These are phyloP conservation scores for Centrapalus pauciflorus DNA, from an alignment of 129 eudicot genomes.

Conservation along the genomic window DNA sequence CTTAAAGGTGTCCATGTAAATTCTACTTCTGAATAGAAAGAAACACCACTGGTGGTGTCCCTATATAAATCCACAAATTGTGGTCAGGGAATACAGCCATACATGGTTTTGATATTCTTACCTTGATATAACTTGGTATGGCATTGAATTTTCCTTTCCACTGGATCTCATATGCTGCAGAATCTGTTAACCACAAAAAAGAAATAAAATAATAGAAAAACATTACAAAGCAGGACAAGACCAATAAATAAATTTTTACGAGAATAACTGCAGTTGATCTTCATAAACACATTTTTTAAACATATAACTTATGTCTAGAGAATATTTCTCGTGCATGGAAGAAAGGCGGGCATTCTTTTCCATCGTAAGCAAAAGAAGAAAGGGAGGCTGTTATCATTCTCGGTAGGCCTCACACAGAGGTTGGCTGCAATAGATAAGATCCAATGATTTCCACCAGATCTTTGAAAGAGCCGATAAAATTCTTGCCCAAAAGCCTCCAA, in stretches of 20 bases:
- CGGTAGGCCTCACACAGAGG: background rate
- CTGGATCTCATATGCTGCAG: constrained; percentile 97
- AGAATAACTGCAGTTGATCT: background rate
- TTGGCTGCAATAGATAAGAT: background rate
- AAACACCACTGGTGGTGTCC: background rate
- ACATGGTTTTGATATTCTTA: constrained; percentile 22
- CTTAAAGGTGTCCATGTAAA: background rate
- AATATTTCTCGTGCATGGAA: background rate
- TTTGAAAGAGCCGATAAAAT: background rate
- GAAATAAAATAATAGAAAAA: background rate
- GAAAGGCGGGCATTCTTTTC: background rate
- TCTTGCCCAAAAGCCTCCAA: background rate
- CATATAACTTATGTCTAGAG: background rate
- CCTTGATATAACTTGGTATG: constrained; percentile 98
- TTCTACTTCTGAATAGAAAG: background rate
- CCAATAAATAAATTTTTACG: background rate
- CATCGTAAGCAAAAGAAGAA: background rate
- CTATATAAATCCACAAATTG: background rate
- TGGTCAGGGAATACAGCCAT: constrained; percentile 1
- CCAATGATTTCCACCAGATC: background rate
- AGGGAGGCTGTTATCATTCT: background rate
- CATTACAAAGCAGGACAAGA: constrained; percentile 3
- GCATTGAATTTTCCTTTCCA: constrained; percentile 97
- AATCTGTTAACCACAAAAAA: constrained; percentile 43
- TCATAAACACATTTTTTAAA: background rate